Base-by-base conservation (phyloP, 805 yeast genomes). In the Candida palmyrensis region DNA sequence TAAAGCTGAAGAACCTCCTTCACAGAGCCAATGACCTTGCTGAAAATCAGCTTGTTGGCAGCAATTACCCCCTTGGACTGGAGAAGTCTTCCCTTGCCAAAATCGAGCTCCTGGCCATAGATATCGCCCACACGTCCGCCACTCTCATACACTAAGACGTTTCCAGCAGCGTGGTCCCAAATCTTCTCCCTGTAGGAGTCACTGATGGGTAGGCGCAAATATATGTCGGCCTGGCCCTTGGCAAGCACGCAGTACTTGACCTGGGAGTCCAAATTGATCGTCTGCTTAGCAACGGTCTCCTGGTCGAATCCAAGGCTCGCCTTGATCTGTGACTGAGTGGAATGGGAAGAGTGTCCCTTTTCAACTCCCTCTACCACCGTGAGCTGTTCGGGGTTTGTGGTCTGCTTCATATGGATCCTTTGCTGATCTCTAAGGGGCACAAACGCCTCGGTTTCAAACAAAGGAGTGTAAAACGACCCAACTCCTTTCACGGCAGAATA, bases 151-250 rank as follows among this genome's bases (percentile, higher is more conserved):
- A 94, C 79, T 40, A 92, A 71, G 10, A 90, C 68, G 49, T 83
- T 82, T 3, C 98, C 99, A 2, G 97, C 94, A 13, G 97, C 97
- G 56, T 92, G 99, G 59, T 92, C 99, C 97, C 98, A 92, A 39
- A 92, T 88, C 59, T 92, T 92, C 55, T 92, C 99, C 47, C 85
- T 73, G 55, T 89, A 92, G 3, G 73, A 59, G 32, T 77, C 67
- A 43, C 72, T 77, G 29, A 80, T 76, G 10, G 99, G 99, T 38
- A 94, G 62, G 45, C 99, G 79, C 40, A 92, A 66, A 49, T 94
- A 92, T 10, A 92, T 73, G 48, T 92, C 97, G 3, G 96, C 97
- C 36, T 82, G 82, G 22, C 98, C 98, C 41, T 81, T 72, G 8
- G 97, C 79, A 29, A 92, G 70, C 11, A 89, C 77, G 63, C 97